Evolutionary conservation across 2,329 filamentous ascomycete genomes (phyloP).

Genomic region (Epichloe elymi): DNA sequence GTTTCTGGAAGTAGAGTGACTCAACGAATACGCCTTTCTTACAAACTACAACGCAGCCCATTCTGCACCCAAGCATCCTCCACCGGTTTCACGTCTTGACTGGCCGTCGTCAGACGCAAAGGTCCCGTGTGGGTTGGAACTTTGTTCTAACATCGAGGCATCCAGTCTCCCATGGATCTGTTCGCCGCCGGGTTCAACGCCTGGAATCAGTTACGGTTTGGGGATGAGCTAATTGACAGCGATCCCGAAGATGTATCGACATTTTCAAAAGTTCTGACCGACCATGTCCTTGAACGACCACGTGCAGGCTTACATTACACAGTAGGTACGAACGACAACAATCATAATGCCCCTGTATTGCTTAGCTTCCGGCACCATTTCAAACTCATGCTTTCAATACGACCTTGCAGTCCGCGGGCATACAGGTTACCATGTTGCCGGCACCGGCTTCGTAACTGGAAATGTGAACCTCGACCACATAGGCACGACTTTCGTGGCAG

Average conservation of each 20-base stretch:
- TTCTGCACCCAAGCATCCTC: neutral
- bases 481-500: neutral
- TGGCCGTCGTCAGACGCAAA: neutral
- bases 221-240: slow-evolving; percentile 1
- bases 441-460: neutral
- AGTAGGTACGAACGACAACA: slow-evolving; percentile 24
- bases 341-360: neutral
- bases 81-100: neutral
- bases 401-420: slow-evolving; percentile 1
- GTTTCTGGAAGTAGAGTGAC: too few relatives aligned
- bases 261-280: slow-evolving; percentile 31
- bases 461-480: neutral
- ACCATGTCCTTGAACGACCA: slow-evolving; percentile 21
- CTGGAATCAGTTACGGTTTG: slow-evolving; percentile 39
- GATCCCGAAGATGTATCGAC: slow-evolving; percentile 32
- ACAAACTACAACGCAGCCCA: neutral
- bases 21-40: too few relatives aligned
- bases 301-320: slow-evolving; percentile 30
- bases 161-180: slow-evolving; percentile 27
- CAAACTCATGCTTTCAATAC: neutral
- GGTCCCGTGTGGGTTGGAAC: neutral
- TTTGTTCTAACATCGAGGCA: neutral
- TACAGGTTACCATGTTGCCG: neutral
- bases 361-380: neutral
- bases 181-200: slow-evolving; percentile 46